These are phyloP conservation scores for Hymenoscyphus repandus DNA, from an alignment of 2,329 filamentous ascomycete genomes.

Conservation along the genomic window DNA sequence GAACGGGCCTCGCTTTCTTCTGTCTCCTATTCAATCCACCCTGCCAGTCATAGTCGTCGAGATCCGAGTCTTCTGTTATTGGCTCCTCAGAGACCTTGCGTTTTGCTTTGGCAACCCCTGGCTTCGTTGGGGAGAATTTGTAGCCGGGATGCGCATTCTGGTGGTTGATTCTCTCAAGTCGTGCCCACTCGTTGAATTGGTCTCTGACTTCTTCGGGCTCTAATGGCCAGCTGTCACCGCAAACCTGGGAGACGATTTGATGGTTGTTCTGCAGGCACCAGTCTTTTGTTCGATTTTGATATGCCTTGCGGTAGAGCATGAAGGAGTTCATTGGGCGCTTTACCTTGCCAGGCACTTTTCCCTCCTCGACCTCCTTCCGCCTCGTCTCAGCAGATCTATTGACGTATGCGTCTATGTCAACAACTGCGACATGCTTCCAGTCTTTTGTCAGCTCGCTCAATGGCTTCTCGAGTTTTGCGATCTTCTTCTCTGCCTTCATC, in stretches of 20 bases:
- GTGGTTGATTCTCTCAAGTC: constrained; percentile 79
- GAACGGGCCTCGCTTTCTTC: constrained; percentile 18
- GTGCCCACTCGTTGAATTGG: constrained; percentile 73
- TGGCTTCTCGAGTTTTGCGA: constrained; percentile 56
- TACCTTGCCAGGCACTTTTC: constrained; percentile 68
- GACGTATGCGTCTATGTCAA: constrained; percentile 78
- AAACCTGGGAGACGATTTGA: constrained; percentile 84
- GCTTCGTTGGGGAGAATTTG: constrained; percentile 86
- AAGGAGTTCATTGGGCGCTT: constrained; percentile 96
- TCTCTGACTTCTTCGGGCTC: constrained; percentile 69
- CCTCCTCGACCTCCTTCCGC: constrained; percentile 60
- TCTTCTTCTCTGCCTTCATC: constrained; percentile 39
- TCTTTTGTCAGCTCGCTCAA: constrained; percentile 67
- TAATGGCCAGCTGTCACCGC: constrained; percentile 78
- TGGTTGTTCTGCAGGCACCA: constrained; percentile 86
- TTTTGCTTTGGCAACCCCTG: constrained; percentile 39
- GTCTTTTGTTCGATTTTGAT: constrained; percentile 77
- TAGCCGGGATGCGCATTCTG: constrained; percentile 81
- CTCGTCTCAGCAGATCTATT: constrained; percentile 64
- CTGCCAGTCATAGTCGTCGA: constrained; percentile 43
- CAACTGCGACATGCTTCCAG: constrained; percentile 55
- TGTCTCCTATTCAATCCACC: constrained; percentile 21
- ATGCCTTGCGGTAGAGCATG: constrained; percentile 94
- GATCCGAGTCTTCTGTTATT: constrained; percentile 38
- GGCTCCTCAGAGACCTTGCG: constrained; percentile 40